A percentile compares a stretch with the other conserved stretches of the same genome.
Evolutionary conservation across 2,329 filamentous ascomycete species (phyloP).

Genomic region (Pseudocercospora pini-densiflorae): DNA sequence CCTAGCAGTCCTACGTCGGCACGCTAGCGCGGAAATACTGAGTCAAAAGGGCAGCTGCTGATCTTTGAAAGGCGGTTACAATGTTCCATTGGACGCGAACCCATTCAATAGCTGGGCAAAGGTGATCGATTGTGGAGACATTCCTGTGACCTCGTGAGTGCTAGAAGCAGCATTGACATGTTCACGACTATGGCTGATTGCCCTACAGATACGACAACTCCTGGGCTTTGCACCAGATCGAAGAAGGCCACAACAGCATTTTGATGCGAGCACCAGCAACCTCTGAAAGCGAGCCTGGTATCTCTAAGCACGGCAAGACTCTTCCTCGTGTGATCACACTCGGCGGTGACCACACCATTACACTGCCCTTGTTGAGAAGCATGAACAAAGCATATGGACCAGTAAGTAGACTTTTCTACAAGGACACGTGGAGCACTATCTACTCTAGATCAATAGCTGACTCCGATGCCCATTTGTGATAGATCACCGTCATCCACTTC

Average conservation of each 20-base stretch:
- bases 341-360: conserved; percentile 66
- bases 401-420: neutral
- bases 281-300: conserved; percentile 67
- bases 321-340: conserved; percentile 81
- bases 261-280: conserved; percentile 73
- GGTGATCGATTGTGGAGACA: conserved; percentile 88
- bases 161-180: neutral
- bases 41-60: neutral
- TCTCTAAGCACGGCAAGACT: conserved; percentile 73
- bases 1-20: neutral
- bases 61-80: conserved; percentile 66
- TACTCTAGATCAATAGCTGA: neutral
- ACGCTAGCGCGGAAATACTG: neutral
- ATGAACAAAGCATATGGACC: conserved; percentile 70
- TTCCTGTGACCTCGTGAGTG: conserved; percentile 79
- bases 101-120: conserved; percentile 39
- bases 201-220: conserved; percentile 75
- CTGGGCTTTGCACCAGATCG: conserved; percentile 81
- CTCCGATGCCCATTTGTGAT: neutral
- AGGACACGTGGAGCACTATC: neutral
- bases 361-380: conserved; percentile 58
- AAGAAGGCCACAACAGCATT: conserved; percentile 79
- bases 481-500: conserved; percentile 66
- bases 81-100: conserved; percentile 72
- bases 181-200: neutral